Conservation (phyloP, 164 flowering plant genomes). For the Tetrastigma voinierianum region DNA sequence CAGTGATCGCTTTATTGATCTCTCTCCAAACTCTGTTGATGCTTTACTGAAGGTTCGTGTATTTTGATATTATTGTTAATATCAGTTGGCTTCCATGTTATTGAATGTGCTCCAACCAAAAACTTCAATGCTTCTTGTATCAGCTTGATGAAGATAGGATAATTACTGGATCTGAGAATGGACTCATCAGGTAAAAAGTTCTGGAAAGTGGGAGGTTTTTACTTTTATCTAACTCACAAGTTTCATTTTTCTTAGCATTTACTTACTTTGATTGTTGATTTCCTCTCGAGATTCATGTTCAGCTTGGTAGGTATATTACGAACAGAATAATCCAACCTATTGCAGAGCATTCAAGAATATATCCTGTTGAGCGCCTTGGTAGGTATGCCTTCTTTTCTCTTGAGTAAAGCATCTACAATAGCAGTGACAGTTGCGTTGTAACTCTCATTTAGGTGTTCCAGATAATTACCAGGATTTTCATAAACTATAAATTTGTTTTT, state of each 20-base stretch:
- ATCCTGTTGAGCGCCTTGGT: conserved; percentile 94
- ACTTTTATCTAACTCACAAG: neutral
- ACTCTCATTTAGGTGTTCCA: neutral
- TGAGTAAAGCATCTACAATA: neutral
- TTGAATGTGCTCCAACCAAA: neutral
- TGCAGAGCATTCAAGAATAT: conserved; percentile 95
- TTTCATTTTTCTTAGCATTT: neutral
- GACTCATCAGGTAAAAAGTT: conserved; percentile 75
- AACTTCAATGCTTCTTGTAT: neutral
- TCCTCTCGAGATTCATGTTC: conserved; percentile 10
- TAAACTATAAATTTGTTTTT: conserved; percentile 13
- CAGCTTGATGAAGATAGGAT: conserved; percentile 93
- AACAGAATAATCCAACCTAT: conserved; percentile 91
- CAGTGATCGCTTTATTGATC: conserved; percentile 89
- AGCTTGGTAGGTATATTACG: conserved; percentile 88
- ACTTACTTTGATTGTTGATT: neutral
- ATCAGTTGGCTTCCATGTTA: neutral
- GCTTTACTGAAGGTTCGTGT: conserved; percentile 69
- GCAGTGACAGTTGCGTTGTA: no score
- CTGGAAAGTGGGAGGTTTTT: neutral
- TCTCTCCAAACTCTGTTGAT: conserved; percentile 77
- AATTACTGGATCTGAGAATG: conserved; percentile 85
- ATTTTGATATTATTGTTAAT: neutral
- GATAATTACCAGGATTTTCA: neutral
- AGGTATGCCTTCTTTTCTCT: conserved; percentile 15